phyloP scores from a whole-genome alignment of 176 grass and related monocot genomes.

The Oryza glaberrima region DNA sequence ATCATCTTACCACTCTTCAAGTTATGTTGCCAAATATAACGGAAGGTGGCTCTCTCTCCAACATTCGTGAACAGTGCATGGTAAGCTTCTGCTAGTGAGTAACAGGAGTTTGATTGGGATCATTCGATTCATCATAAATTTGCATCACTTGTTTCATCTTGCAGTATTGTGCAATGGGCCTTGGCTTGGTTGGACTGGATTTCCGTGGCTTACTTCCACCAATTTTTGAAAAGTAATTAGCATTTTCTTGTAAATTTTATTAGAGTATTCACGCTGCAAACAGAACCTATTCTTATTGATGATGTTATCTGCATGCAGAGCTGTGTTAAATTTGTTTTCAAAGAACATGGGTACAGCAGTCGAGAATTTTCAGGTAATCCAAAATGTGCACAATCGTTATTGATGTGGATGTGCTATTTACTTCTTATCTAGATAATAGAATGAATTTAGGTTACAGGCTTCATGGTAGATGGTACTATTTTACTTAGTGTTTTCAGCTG shows the following conservation, averaged over 20 bases:
- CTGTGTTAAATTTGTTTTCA: slow-evolving; percentile 88
- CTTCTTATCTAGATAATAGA: slow-evolving; percentile 1
- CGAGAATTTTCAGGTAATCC: slow-evolving; percentile 93
- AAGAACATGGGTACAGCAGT: slow-evolving; percentile 87
- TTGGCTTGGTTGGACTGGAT: slow-evolving; percentile 95
- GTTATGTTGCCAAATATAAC: slow-evolving; percentile 90
- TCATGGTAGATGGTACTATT: not conserved
- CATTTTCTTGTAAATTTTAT: slow-evolving; percentile 2
- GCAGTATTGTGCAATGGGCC: slow-evolving; percentile 98
- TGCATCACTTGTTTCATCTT: slow-evolving; percentile 42
- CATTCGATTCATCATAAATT: not conserved
- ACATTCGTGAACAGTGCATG: slow-evolving; percentile 93
- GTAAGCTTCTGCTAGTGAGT: slow-evolving; percentile 54
- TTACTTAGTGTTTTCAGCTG: not conserved
- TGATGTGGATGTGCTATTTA: not conserved
- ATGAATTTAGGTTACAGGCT: slow-evolving; percentile 5
- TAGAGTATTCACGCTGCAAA: slow-evolving; percentile 4
- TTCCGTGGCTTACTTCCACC: slow-evolving; percentile 91
- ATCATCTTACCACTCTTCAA: slow-evolving; percentile 81
- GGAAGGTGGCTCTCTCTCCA: slow-evolving; percentile 91
- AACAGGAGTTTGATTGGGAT: not conserved
- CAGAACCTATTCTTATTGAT: slow-evolving; percentile 14
- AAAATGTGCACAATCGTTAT: slow-evolving; percentile 8
- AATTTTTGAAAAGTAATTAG: slow-evolving; percentile 91
- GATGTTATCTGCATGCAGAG: slow-evolving; percentile 57